Conservation (phyloP, 2,329 filamentous ascomycete species). For the Botrytis medusae region DNA sequence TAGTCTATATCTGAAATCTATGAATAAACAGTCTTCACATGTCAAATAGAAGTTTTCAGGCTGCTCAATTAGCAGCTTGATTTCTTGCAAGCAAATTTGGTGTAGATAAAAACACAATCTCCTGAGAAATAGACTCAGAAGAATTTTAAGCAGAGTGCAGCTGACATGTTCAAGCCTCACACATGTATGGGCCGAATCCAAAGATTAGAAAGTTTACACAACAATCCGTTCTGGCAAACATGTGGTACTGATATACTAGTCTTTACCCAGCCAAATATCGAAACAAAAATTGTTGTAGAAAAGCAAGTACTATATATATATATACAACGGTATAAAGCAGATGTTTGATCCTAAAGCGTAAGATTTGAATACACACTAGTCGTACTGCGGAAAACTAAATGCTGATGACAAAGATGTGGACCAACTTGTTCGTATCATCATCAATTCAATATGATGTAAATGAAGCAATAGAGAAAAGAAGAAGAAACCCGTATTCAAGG, state of each 20-base stretch:
- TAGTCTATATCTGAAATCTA: too few relatives aligned
- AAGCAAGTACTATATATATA: too few relatives aligned
- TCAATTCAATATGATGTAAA: neutral
- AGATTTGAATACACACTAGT: neutral
- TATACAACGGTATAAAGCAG: neutral
- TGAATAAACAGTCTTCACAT: too few relatives aligned
- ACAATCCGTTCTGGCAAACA: neutral
- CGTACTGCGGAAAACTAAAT: neutral
- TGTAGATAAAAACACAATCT: too few relatives aligned
- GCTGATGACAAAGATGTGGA: neutral
- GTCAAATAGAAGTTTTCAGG: too few relatives aligned
- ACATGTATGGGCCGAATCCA: too few relatives aligned
- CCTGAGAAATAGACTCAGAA: fast-evolving
- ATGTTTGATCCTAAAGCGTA: neutral
- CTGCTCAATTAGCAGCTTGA: too few relatives aligned
- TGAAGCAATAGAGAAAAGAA: neutral
- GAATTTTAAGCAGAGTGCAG: too few relatives aligned
- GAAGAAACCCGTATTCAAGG: neutral
- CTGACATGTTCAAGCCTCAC: too few relatives aligned
- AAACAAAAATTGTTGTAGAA: neutral
- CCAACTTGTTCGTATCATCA: too few relatives aligned
- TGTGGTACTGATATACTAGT: neutral
- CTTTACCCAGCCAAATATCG: neutral
- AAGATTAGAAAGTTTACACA: too few relatives aligned
- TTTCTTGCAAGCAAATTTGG: too few relatives aligned